Evolutionary conservation across 2,329 filamentous ascomycete species (phyloP), one percentile per base, ranked within the genome.

Genomic region (Nothophoma quercina): DNA sequence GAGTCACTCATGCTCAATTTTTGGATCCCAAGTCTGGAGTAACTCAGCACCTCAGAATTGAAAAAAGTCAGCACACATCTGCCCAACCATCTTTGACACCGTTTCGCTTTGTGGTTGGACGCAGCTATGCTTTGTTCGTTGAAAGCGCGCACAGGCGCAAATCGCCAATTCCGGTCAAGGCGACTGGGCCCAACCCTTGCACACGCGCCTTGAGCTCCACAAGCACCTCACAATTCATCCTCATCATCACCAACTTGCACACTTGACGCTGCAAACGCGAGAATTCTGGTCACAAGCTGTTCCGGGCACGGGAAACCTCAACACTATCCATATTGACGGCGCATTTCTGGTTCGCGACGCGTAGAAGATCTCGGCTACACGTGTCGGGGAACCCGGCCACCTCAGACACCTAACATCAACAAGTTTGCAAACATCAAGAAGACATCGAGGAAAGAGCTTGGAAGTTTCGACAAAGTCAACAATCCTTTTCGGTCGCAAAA

Each of bases 361-460:
- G 64, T 68, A 40, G 59, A 49, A 48, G 55, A 52, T 35, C 47
- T 51, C 44, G 30, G 41, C 57, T 54, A 51, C 58, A 64, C 65
- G 65, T 65, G 65, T 70, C 63, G 65, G 54, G 58, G 28, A 48
- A 39, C 40, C 59, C 52, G 49, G 49, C 50, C 47, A 51, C 55
- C 50, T 51, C 23, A 21, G 40, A 51, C 43, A 43, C 34, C 46
- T 52, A 29, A 34, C 52, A 46, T 54, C 51, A 47, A 54, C 59
- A 58, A 44, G 43, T 39, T 26, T 52, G 32, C 41, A 50, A 54
- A 28, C 40, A 55, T 56, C 42, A 54, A 55, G 47, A 38, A 35
- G 45, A 41, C 7, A 41, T 9, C 19, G 45, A 12, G 15, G 26
- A 9, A 9, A 43, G 16, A 41, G 9, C 3, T 9, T n/a, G 3